Percentiles rank a stretch among this genome's conserved stretches.
Conservation (phyloP, 2,329 filamentous ascomycete species). For the Blastomyces parvus region DNA sequence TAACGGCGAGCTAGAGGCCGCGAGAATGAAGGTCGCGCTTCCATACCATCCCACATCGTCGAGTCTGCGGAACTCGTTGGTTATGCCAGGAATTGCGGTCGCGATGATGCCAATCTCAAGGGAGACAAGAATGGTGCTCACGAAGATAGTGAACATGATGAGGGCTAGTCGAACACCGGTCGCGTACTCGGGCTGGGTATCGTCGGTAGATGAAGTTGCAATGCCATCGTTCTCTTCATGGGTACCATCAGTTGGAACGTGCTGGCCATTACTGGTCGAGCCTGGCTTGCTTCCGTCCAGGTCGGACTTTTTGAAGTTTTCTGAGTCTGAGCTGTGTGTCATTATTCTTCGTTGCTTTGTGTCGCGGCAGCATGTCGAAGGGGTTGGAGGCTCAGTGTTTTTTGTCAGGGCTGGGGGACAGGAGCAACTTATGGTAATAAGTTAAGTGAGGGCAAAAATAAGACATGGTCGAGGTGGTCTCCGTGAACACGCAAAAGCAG, state of each 20-base stretch:
- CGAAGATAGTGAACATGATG: constrained; percentile 7
- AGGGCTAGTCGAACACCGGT: neutral
- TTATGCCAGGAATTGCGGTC: constrained; percentile 11
- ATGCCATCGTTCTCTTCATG: no score
- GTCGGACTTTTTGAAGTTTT: neutral
- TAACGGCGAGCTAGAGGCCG: constrained; percentile 12
- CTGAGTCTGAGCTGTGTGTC: neutral
- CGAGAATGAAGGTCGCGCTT: constrained; percentile 14
- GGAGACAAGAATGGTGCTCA: constrained; percentile 8
- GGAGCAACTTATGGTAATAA: neutral
- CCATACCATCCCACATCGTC: constrained; percentile 14
- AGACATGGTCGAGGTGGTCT: neutral
- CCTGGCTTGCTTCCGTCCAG: neutral
- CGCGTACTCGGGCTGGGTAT: no score
- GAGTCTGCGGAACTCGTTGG: constrained; percentile 8
- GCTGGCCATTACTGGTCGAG: neutral
- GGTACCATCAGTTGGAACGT: no score
- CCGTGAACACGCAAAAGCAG: neutral
- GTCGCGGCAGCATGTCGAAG: neutral
- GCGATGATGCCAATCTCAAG: constrained; percentile 10
- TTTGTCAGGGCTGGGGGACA: neutral
- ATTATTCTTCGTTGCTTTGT: neutral
- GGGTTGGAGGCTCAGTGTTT: neutral
- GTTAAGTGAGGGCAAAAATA: neutral
- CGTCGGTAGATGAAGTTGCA: no score